Percentiles rank a stretch among this genome's conserved stretches.
Evolutionary conservation across 2,329 filamentous ascomycete species (phyloP).

Genomic region (Pyricularia pennisetigena): DNA sequence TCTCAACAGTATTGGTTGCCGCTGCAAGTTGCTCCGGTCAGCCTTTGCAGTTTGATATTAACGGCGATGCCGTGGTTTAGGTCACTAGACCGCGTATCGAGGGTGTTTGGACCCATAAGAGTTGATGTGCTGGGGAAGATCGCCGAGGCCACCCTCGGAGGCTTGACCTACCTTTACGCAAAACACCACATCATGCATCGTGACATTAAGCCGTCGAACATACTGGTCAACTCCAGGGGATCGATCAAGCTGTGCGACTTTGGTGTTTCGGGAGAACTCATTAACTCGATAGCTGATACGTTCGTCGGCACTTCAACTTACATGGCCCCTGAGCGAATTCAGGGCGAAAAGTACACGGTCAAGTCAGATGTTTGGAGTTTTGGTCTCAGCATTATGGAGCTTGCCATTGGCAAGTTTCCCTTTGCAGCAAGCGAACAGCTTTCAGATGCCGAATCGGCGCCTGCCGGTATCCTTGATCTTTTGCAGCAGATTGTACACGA

Average conservation of each 20-base stretch:
- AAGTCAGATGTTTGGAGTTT: slow-evolving; percentile 99
- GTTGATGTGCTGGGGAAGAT: slow-evolving; percentile 98
- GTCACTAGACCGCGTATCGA: slow-evolving; percentile 85
- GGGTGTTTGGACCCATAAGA: slow-evolving; percentile 87
- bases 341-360: slow-evolving; percentile 93
- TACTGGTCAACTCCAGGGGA: slow-evolving; percentile 87
- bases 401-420: slow-evolving; percentile 95
- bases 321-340: slow-evolving; percentile 97
- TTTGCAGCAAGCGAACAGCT: slow-evolving; percentile 68
- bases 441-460: slow-evolving; percentile 67
- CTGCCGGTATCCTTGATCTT: slow-evolving; percentile 90
- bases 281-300: slow-evolving; percentile 96
- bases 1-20: not conserved
- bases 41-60: not conserved
- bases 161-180: slow-evolving; percentile 88
- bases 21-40: not conserved
- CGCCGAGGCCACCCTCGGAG: slow-evolving; percentile 86
- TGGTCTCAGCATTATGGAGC: slow-evolving; percentile 87
- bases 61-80: slow-evolving; percentile 32
- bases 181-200: slow-evolving; percentile 98
- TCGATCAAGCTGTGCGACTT: slow-evolving; percentile 98
- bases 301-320: slow-evolving; percentile 98
- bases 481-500: slow-evolving; percentile 97
- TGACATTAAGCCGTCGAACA: slow-evolving; percentile 97
- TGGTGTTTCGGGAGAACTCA: slow-evolving; percentile 93